These are phyloP conservation scores for Salvia miltiorrhiza DNA, from an alignment of 257 asterid species.

Conservation along the genomic window DNA sequence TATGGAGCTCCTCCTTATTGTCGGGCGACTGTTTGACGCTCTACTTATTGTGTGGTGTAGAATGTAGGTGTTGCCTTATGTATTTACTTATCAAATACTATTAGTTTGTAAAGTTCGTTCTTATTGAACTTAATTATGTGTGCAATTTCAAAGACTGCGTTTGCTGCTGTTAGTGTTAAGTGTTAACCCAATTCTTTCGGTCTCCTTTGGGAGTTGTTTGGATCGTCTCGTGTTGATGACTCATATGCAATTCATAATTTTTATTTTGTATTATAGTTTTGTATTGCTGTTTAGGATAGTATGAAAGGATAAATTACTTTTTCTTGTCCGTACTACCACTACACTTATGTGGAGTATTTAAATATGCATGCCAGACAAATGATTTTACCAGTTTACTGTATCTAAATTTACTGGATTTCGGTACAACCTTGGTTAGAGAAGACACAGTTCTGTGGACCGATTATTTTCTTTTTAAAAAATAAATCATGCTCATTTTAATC, in stretches of 20 bases:
- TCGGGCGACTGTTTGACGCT: not conserved
- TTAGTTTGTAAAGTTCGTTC: slow-evolving; percentile 21
- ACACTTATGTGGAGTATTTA: too few species aligned
- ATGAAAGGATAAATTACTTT: too few species aligned
- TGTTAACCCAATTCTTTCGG: not conserved
- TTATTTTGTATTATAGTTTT: too few species aligned
- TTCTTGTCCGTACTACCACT: too few species aligned
- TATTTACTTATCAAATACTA: not conserved
- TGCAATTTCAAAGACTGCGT: slow-evolving; percentile 5
- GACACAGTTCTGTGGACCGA: too few species aligned
- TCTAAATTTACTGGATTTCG: too few species aligned
- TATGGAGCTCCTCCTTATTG: not conserved
- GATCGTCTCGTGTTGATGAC: not conserved
- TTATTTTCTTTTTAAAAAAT: too few species aligned
- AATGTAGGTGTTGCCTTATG: not conserved
- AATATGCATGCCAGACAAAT: too few species aligned
- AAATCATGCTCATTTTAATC: too few species aligned
- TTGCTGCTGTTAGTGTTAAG: not conserved
- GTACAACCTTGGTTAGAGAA: too few species aligned
- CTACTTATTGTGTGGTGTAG: slow-evolving; percentile 16
- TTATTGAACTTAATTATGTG: slow-evolving; percentile 7
- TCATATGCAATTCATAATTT: not conserved
- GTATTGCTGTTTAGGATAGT: too few species aligned
- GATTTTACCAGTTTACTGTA: too few species aligned
- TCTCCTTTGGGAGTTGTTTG: not conserved